These are phyloP conservation scores for Aspergillus ochraceus DNA, from an alignment of 2,329 filamentous ascomycete genomes.

Conservation along the genomic window DNA sequence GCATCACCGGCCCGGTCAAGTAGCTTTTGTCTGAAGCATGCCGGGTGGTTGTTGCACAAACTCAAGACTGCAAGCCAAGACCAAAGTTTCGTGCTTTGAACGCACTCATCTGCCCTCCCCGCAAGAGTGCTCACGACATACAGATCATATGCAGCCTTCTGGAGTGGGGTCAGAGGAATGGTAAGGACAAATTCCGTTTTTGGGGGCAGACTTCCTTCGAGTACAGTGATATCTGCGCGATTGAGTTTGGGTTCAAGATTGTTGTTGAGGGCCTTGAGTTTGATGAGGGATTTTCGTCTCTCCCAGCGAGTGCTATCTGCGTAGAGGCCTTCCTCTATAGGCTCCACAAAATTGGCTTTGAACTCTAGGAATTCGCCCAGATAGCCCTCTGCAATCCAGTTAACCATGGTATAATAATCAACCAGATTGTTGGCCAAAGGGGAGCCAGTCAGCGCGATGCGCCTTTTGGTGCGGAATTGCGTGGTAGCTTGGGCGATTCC, in stretches of 20 bases:
- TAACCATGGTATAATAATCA: slow-evolving; percentile 84
- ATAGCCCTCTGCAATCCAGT: slow-evolving; percentile 81
- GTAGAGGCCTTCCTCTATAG: slow-evolving; percentile 72
- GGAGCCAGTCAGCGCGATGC: slow-evolving; percentile 84
- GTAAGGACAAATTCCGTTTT: slow-evolving; percentile 83
- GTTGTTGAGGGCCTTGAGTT: slow-evolving; percentile 68
- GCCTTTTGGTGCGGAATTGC: slow-evolving; percentile 64
- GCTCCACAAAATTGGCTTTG: slow-evolving; percentile 64
- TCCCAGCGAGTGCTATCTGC: slow-evolving; percentile 60
- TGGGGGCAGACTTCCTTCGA: slow-evolving; percentile 66
- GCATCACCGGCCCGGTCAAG: slow-evolving; percentile 35
- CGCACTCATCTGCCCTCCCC: slow-evolving; percentile 25
- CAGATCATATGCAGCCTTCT: slow-evolving; percentile 62
- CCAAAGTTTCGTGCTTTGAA: slow-evolving; percentile 50
- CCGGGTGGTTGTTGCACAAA: slow-evolving; percentile 61
- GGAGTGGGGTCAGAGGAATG: slow-evolving; percentile 66
- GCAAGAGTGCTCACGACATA: slow-evolving; percentile 48
- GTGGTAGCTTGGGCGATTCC: slow-evolving; percentile 55
- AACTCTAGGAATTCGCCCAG: slow-evolving; percentile 71
- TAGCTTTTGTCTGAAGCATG: slow-evolving; percentile 53
- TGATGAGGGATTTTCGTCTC: slow-evolving; percentile 62
- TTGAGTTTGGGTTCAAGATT: slow-evolving; percentile 77
- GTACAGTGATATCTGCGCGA: slow-evolving; percentile 67
- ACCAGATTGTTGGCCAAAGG: slow-evolving; percentile 80
- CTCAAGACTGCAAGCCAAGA: slow-evolving; percentile 55